Base-by-base conservation (phyloP, 345 rosid genomes). In the Nasturtium officinale region DNA sequence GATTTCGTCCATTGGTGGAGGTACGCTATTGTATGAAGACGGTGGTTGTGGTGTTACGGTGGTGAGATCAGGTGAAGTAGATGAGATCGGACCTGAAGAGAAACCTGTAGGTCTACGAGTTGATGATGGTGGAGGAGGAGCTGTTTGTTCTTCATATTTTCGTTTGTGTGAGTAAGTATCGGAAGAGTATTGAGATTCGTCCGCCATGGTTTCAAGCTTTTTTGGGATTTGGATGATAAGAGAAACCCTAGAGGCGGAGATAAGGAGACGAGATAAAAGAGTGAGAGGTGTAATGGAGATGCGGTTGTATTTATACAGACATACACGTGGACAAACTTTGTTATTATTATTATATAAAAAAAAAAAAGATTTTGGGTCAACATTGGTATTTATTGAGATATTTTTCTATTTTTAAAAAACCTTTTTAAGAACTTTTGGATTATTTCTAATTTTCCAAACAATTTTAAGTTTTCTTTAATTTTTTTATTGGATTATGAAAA, bases 121-220 rank as follows among this genome's bases (percentile, higher is more conserved):
- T 4, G 89, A 71, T 58, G 64, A 71, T 58, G 64, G 47, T 0
- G 88, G 92, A 0, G 88, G 74, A 5, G 88, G 92, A 17, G 89
- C 77, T 4, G 83, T 65, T 47, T 82, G 91, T 76, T 92, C 99
- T 3, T 92, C 99, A 83, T 86, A 92, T 71, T 96, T 96, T 58
- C 99, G 95, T 81, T 96, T 96, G 81, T 76, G 82, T 50, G 76
- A 46, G 64, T 74, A 78, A 10, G 83, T 13, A 5, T 85, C 78
- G 4, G 96, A 82, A 9, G 96, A 82, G 87, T 91, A 91, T 7
- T 86, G 96, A n/a, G 94, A 78, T 80, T 95, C 99, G 82, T 92
- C 99, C 13, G 96, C 98, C 99, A 96, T 95, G 23, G 53, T 17
- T 17, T 47, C 17, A 5, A 37, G 48, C 48, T 8, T 47, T 13